A percentile compares a stretch with the other conserved stretches of the same genome.
Evolutionary conservation across 2,329 filamentous ascomycete genomes (phyloP).

Genomic region (Colletotrichum scovillei): DNA sequence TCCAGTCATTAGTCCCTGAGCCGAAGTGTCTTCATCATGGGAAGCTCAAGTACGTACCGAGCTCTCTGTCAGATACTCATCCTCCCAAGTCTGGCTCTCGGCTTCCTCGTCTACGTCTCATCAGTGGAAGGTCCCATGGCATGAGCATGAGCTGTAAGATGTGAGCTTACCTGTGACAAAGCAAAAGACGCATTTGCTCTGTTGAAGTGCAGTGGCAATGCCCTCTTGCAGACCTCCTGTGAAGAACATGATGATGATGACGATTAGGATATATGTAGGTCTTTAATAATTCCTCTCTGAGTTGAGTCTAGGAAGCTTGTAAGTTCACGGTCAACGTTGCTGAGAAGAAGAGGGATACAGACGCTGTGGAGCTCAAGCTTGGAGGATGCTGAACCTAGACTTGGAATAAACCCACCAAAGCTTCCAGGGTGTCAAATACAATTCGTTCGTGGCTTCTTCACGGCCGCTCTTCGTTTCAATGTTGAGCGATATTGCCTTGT

Average conservation of each 20-base stretch:
- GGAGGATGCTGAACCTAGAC: neutral
- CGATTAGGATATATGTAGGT: too few relatives aligned
- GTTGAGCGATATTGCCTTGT: neutral
- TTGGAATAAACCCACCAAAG: neutral
- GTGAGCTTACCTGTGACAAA: constrained; percentile 76
- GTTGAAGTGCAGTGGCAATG: constrained; percentile 78
- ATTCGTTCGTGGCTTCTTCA: neutral
- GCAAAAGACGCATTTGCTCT: constrained; percentile 83
- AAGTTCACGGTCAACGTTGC: too few relatives aligned
- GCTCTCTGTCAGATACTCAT: constrained; percentile 70
- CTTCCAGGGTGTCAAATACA: neutral
- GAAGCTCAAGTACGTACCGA: constrained; percentile 54
- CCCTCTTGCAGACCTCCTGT: constrained; percentile 83
- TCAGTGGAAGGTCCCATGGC: constrained; percentile 1
- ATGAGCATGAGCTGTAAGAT: neutral
- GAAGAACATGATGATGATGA: constrained; percentile 76
- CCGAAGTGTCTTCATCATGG: too few relatives aligned
- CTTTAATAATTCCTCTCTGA: neutral
- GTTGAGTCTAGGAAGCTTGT: neutral
- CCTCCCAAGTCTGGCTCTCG: constrained; percentile 79
- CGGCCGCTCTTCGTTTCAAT: neutral
- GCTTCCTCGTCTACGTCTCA: constrained; percentile 70
- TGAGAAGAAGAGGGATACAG: neutral
- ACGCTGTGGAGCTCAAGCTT: neutral
- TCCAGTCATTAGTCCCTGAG: neutral